Base-by-base conservation (phyloP, 2,329 filamentous ascomycete species). In the Lasiodiplodia hormozganensis region DNA sequence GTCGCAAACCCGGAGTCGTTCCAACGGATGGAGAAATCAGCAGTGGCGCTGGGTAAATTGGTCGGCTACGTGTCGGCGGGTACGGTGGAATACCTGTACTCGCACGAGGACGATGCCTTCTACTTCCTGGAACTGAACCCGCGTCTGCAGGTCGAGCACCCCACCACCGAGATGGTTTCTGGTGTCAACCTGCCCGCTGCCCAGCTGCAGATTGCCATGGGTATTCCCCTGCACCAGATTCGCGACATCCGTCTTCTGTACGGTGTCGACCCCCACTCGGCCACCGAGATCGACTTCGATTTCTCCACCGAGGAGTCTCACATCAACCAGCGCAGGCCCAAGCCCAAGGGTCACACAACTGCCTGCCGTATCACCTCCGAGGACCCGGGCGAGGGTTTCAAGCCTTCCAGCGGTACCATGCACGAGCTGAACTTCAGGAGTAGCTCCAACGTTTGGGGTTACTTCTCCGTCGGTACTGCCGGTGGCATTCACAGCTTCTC, bases 401-500 rank as follows among this genome's bases (percentile, higher is more conserved):
- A 99, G 88, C 96, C 96, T 69, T 99, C 96, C 56, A 97, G 95
- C 77, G 96, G 96, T 89, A 97, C 95, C 65, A 96, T 99, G 89
- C 96, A 98, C 85, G 96, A 99, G 78, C 86, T 99, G 77, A 99
- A 99, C 87, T 99, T 99, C 89, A 89, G 96, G 78, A 96, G 92
- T 85, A 97, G 94, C 80, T 98, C 96, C 71, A 99, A 99, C 74
- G 96, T 98, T 68, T 99, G 96, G 96, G 96, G 96, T 87, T 99
- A 99, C 84, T 99, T 99, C 89, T 99, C 96, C 65, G 96, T 99
- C 80, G 93, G 94, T 84, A 96, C 94, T 11, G 91, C 94, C 68
- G 95, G 94, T 84, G 94, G 94, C 82, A 99, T 99, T 73, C 96
- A 99, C 88, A 97, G 93, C 82, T 99, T 97, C 87, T 98, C 96